Percentiles rank a stretch among this genome's conserved stretches.
These are phyloP conservation scores for Pichia californica DNA, from an alignment of 805 yeast species.

Conservation along the genomic window DNA sequence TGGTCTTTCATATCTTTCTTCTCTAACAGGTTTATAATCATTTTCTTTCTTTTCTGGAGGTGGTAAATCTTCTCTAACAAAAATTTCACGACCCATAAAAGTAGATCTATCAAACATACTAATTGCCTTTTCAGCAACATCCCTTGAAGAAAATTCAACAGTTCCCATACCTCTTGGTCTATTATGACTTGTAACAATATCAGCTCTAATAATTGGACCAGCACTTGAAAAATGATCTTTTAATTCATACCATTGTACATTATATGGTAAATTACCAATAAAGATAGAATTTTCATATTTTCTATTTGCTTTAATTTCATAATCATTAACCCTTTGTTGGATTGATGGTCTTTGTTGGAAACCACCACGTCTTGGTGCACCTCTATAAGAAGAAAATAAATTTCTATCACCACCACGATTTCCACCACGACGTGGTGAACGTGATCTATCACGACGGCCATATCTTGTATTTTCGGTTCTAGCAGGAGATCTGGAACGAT, in stretches of 20 bases:
- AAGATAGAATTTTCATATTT: constrained; percentile 65
- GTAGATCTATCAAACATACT: constrained; percentile 56
- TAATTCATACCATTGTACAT: constrained; percentile 51
- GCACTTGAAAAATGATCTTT: constrained; percentile 51
- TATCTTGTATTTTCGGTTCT: constrained; percentile 19
- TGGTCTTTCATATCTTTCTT: constrained; percentile 11
- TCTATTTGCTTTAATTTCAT: constrained; percentile 40
- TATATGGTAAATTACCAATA: constrained; percentile 68
- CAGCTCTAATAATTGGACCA: constrained; percentile 73
- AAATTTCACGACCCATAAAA: constrained; percentile 69
- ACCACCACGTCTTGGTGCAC: constrained; percentile 18
- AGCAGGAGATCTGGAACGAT: constrained; percentile 29
- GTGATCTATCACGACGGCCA: constrained; percentile 24
- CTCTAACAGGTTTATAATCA: neutral
- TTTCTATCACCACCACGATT: constrained; percentile 15
- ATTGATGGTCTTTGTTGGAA: constrained; percentile 15
- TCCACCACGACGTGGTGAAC: constrained; percentile 24
- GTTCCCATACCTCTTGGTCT: constrained; percentile 88
- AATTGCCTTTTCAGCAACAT: constrained; percentile 69
- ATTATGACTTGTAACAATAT: constrained; percentile 71
- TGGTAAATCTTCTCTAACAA: constrained; percentile 87
- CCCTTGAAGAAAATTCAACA: constrained; percentile 66
- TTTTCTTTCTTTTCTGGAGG: constrained; percentile 46
- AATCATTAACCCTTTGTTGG: constrained; percentile 26
- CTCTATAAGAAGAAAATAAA: constrained; percentile 6